Conservation (phyloP, 495 filamentous ascomycete genomes). For the Penicillium canescens region DNA sequence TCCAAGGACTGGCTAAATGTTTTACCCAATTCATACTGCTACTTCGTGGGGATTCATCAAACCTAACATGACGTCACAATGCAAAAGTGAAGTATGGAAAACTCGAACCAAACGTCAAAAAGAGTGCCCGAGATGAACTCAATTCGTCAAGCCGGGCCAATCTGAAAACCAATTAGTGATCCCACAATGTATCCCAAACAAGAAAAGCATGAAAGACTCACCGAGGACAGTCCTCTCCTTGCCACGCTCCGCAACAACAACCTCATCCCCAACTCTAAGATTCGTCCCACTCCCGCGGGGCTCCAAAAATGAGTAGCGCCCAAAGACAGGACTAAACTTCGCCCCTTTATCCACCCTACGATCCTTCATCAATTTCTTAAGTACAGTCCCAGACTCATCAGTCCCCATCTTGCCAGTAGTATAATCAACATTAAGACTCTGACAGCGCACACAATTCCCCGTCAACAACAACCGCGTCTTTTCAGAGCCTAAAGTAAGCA, state of each 20-base stretch:
- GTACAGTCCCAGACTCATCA: conserved; percentile 62
- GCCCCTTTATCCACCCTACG: conserved; percentile 72
- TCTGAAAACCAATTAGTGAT: conserved; percentile 18
- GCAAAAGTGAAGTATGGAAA: too few relatives aligned
- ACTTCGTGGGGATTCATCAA: not conserved
- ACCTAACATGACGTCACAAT: not conserved
- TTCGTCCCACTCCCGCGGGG: conserved; percentile 22
- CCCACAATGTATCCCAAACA: not conserved
- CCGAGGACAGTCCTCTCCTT: conserved; percentile 61
- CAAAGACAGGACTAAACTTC: conserved; percentile 81
- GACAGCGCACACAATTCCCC: conserved; percentile 80
- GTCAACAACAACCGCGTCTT: conserved; percentile 57
- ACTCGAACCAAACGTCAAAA: too few relatives aligned
- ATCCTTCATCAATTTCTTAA: conserved; percentile 79
- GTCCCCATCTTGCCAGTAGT: conserved; percentile 64
- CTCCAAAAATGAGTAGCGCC: conserved; percentile 72
- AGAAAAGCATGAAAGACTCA: conserved; percentile 41
- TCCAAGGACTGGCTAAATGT: too few relatives aligned
- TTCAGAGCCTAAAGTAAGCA: conserved; percentile 45
- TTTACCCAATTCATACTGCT: too few relatives aligned
- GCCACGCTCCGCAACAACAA: conserved; percentile 58
- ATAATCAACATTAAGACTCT: conserved; percentile 82
- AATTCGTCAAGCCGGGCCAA: conserved; percentile 30
- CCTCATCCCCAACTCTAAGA: conserved; percentile 70
- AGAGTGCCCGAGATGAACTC: not conserved